Evolutionary conservation across 1,284 basidiomycete genomes (phyloP).

Genomic region (Phenoliferia sp.): DNA sequence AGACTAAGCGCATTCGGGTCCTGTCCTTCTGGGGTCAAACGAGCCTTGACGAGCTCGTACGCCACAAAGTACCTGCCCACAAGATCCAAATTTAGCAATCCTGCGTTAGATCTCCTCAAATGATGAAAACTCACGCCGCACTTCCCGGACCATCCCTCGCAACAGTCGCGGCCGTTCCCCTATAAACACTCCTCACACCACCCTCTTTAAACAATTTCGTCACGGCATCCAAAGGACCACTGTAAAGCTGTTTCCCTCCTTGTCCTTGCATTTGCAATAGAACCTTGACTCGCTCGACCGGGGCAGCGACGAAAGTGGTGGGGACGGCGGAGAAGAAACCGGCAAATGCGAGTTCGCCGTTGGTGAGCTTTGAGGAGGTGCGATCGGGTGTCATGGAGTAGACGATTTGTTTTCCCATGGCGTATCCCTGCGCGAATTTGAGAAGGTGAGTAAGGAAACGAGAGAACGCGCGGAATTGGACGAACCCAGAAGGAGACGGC

Average conservation of each 20-base stretch:
- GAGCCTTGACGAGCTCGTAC: slow-evolving; percentile 89
- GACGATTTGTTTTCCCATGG: slow-evolving; percentile 86
- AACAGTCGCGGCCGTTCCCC: slow-evolving; percentile 87
- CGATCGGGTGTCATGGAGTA: slow-evolving; percentile 63
- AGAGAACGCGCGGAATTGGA: slow-evolving; percentile 12
- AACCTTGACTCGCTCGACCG: slow-evolving; percentile 96
- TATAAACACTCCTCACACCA: slow-evolving; percentile 84
- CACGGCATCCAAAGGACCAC: slow-evolving; percentile 87
- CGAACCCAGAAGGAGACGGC: slow-evolving; percentile 95
- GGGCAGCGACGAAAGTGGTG: slow-evolving; percentile 84
- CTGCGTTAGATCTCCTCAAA: background rate
- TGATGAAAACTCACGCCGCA: slow-evolving; percentile 58
- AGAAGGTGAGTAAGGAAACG: slow-evolving; percentile 1
- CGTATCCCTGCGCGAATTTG: slow-evolving; percentile 66
- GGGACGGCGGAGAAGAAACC: slow-evolving; percentile 94
- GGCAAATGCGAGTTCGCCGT: slow-evolving; percentile 79
- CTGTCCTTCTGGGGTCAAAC: slow-evolving; percentile 69
- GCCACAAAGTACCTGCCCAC: slow-evolving; percentile 82
- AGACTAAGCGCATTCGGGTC: slow-evolving; percentile 78
- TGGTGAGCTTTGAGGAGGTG: slow-evolving; percentile 60
- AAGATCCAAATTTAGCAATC: background rate
- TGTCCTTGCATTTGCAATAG: slow-evolving; percentile 93
- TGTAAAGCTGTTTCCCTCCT: slow-evolving; percentile 71
- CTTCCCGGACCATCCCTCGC: slow-evolving; percentile 93
- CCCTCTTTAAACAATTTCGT: slow-evolving; percentile 90